These are phyloP conservation scores for Picochlorum sp. DNA, from an alignment of 139 green algal genomes.

Conservation along the genomic window DNA sequence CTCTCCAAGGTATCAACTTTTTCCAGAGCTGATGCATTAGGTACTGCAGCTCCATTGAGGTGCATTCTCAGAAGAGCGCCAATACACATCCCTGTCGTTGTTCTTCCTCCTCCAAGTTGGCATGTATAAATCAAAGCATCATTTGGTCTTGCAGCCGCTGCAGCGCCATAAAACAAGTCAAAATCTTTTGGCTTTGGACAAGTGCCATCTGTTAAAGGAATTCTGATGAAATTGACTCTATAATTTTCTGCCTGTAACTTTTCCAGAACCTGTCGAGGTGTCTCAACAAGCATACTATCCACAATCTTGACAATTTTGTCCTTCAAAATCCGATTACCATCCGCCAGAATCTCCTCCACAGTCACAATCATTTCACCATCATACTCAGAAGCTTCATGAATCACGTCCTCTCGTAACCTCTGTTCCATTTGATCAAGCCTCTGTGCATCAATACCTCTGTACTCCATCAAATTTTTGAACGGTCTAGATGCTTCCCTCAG, in stretches of 20 bases:
- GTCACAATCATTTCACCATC: slow-evolving; percentile 67
- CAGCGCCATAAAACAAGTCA: slow-evolving; percentile 40
- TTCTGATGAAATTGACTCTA: slow-evolving; percentile 40
- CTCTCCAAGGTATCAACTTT: slow-evolving; percentile 1
- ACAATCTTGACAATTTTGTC: slow-evolving; percentile 32
- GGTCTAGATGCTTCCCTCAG: slow-evolving; percentile 79
- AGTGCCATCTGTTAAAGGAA: slow-evolving; percentile 81
- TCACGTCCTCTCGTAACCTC: slow-evolving; percentile 72
- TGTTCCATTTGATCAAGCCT: slow-evolving; percentile 87
- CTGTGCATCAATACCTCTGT: slow-evolving; percentile 72
- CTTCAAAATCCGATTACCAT: neutral
- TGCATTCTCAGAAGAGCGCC: slow-evolving; percentile 66
- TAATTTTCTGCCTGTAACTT: slow-evolving; percentile 41
- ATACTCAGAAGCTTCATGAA: slow-evolving; percentile 57
- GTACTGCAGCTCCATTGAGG: slow-evolving; percentile 22
- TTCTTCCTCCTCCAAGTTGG: slow-evolving; percentile 64
- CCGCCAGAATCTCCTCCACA: slow-evolving; percentile 34
- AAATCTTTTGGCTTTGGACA: slow-evolving; percentile 52
- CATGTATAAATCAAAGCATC: slow-evolving; percentile 84
- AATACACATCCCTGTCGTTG: slow-evolving; percentile 85
- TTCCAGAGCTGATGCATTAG: neutral
- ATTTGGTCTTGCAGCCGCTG: slow-evolving; percentile 21
- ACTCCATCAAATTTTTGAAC: slow-evolving; percentile 94
- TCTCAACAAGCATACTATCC: slow-evolving; percentile 51
- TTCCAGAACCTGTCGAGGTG: slow-evolving; percentile 50